Percentiles rank a stretch among this genome's conserved stretches.
phyloP scores from a whole-genome alignment of 768 basidiomycete genomes.

The Termitomyces sp. region DNA sequence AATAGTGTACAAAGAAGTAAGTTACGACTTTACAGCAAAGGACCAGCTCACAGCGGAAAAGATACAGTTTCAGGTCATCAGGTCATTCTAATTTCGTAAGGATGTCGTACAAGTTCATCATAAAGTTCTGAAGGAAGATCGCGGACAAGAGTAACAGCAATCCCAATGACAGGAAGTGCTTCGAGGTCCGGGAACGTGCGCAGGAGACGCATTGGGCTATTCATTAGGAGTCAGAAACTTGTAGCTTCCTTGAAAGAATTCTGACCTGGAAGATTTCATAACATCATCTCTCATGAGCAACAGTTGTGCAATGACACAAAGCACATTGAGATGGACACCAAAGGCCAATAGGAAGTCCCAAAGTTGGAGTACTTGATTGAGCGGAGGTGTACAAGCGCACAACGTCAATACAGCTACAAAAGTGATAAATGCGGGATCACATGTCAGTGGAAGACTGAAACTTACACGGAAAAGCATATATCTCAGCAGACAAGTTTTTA shows the following conservation, averaged over 20 bases:
- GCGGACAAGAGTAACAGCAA: conserved; percentile 90
- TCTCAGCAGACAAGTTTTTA: conserved; percentile 91
- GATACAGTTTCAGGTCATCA: conserved; percentile 8
- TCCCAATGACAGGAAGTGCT: conserved; percentile 81
- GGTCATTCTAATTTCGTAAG: conserved; percentile 50
- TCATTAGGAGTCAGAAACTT: conserved; percentile 1
- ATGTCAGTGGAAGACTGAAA: conserved; percentile 9
- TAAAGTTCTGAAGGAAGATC: conserved; percentile 86
- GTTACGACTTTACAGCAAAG: conserved; percentile 1
- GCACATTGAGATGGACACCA: conserved; percentile 92
- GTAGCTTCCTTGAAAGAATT: background rate
- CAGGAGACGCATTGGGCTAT: conserved; percentile 89
- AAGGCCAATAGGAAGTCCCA: conserved; percentile 99
- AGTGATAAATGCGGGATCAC: background rate
- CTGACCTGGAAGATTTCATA: conserved; percentile 81
- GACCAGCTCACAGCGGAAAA: background rate
- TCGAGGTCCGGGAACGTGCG: conserved; percentile 92
- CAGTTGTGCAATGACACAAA: conserved; percentile 96
- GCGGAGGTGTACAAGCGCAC: conserved; percentile 94
- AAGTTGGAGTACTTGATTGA: conserved; percentile 89
- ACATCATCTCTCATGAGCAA: conserved; percentile 87
- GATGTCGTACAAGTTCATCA: conserved; percentile 85
- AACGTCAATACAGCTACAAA: conserved; percentile 81
- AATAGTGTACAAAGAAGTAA: background rate
- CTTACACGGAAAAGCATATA: conserved; percentile 97